phyloP scores from a whole-genome alignment of 495 filamentous ascomycete genomes.

The Alectoria sarmentosa region DNA sequence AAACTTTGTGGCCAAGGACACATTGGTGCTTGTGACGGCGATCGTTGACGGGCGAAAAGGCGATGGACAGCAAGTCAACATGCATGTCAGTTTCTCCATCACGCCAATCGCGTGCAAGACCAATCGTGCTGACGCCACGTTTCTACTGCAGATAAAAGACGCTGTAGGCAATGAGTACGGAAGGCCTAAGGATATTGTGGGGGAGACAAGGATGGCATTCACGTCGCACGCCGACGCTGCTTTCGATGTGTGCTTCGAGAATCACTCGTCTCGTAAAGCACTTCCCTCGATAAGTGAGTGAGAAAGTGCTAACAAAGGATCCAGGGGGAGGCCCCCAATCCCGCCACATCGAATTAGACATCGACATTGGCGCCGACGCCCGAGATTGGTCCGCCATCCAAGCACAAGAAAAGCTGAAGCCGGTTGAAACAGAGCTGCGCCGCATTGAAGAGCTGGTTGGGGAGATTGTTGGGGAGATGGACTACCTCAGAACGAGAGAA shows the following conservation, averaged over 20 bases:
- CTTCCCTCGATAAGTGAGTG: constrained; percentile 12
- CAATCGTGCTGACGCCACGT: constrained; percentile 1
- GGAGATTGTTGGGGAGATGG: constrained; percentile 81
- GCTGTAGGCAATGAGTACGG: constrained; percentile 93
- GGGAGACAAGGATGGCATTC: constrained; percentile 89
- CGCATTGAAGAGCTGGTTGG: constrained; percentile 82
- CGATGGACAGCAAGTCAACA: constrained; percentile 89
- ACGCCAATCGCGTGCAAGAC: neutral
- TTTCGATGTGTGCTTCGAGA: constrained; percentile 98
- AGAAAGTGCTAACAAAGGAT: neutral
- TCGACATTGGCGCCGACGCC: constrained; percentile 97
- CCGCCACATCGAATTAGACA: constrained; percentile 87
- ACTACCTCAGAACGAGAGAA: constrained; percentile 83
- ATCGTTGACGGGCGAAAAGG: constrained; percentile 77
- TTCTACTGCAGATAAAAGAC: constrained; percentile 68
- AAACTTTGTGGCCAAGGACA: constrained; percentile 91
- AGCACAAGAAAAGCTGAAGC: constrained; percentile 94
- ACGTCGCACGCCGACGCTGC: constrained; percentile 90
- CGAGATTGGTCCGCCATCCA: constrained; percentile 98
- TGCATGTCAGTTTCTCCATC: constrained; percentile 64
- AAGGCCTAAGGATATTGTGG: constrained; percentile 80
- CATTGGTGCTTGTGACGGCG: constrained; percentile 96
- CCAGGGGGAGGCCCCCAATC: constrained; percentile 47
- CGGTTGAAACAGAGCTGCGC: constrained; percentile 89
- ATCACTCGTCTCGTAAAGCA: constrained; percentile 58